Evolutionary conservation across 495 filamentous ascomycete species (phyloP).

Genomic region (Penicillium maclennaniae): DNA sequence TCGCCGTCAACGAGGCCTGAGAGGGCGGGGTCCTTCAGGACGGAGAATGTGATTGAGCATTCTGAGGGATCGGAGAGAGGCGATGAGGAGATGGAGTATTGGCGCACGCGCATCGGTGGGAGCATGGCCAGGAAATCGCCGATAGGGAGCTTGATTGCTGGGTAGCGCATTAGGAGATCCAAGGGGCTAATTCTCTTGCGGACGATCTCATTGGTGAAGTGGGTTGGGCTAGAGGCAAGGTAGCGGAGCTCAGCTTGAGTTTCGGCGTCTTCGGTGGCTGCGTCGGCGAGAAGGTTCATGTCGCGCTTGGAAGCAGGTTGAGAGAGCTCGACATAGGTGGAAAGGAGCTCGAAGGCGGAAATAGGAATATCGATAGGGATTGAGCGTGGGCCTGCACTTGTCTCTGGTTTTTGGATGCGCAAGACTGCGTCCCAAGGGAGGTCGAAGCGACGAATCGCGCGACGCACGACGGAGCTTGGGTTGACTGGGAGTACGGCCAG

Average conservation of each 20-base stretch:
- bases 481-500: conserved; percentile 71
- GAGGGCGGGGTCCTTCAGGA: conserved; percentile 56
- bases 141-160: conserved; percentile 53
- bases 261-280: conserved; percentile 24
- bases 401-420: conserved; percentile 35
- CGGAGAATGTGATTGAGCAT: conserved; percentile 63
- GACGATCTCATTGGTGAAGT: conserved; percentile 51
- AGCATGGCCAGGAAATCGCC: conserved; percentile 63
- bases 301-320: conserved; percentile 61
- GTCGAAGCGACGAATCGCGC: conserved; percentile 50
- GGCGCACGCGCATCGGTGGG: conserved; percentile 68
- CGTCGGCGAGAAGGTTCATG: conserved; percentile 46
- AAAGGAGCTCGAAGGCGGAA: conserved; percentile 57
- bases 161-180: conserved; percentile 59
- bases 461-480: conserved; percentile 51
- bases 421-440: conserved; percentile 60
- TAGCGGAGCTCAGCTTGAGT: conserved; percentile 29
- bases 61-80: conserved; percentile 55
- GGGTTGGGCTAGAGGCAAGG: conserved; percentile 30
- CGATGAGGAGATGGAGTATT: conserved; percentile 79
- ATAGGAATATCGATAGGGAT: conserved; percentile 58
- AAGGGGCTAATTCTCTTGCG: conserved; percentile 58
- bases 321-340: conserved; percentile 67
- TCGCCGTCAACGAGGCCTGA: conserved; percentile 28
- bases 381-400: conserved; percentile 40